phyloP scores from a whole-genome alignment of 1,284 basidiomycete genomes.

The Waitea zeae region DNA sequence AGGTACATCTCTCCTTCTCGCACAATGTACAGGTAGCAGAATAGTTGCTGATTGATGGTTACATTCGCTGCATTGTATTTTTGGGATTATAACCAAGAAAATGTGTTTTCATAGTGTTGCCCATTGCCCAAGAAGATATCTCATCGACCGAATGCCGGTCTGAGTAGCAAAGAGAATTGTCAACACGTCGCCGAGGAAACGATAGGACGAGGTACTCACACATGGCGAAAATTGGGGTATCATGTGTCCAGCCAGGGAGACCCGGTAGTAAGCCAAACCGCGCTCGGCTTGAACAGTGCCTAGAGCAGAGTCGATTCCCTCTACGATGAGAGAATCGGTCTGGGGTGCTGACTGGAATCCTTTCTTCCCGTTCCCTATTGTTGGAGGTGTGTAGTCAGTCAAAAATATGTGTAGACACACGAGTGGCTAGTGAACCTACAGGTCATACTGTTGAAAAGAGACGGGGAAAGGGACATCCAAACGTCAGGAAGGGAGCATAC shows the following conservation, averaged over 20 bases:
- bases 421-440: no score
- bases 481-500: neutral
- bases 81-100: no score
- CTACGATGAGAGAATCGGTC: constrained; percentile 16
- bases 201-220: constrained; percentile 7
- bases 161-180: constrained; percentile 27
- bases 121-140: constrained; percentile 32
- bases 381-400: no score
- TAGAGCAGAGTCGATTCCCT: constrained; percentile 17
- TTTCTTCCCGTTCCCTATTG: constrained; percentile 18
- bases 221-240: constrained; percentile 41
- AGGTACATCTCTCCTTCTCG: no score
- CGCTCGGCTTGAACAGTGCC: constrained; percentile 20
- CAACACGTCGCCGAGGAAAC: neutral
- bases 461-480: neutral
- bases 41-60: no score
- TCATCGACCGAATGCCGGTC: constrained; percentile 32
- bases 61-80: no score
- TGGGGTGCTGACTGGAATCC: constrained; percentile 22
- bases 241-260: neutral
- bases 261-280: constrained; percentile 13
- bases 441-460: constrained; percentile 12
- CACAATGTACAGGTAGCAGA: no score
- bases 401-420: no score
- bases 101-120: no score